These are phyloP conservation scores for Chlorella sp. DNA, from an alignment of 139 green algal genomes.

Conservation along the genomic window DNA sequence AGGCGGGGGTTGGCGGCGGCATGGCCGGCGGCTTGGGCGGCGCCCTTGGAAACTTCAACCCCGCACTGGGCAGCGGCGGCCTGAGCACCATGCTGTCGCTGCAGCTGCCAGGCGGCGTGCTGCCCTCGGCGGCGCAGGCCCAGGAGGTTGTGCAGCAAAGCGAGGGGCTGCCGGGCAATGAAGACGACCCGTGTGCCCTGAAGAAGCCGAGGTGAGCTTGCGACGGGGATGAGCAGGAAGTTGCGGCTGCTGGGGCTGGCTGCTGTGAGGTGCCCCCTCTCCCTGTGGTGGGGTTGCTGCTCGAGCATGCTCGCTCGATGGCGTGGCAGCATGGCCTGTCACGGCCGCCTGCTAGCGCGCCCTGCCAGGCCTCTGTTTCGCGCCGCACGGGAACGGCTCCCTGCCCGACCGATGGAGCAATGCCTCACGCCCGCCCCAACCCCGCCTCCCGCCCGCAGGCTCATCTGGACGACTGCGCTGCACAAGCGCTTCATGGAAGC, in stretches of 20 bases:
- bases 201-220: slow-evolving; percentile 19
- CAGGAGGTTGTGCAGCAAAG: slow-evolving; percentile 26
- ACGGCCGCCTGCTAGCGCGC: not conserved
- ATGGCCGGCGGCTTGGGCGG: no score
- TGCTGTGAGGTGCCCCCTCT: no score
- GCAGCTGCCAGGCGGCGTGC: not conserved
- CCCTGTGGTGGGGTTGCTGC: no score
- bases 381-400: no score
- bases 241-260: no score
- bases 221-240: no score
- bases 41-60: no score
- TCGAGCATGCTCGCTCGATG: not conserved
- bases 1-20: no score
- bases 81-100: not conserved
- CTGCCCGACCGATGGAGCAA: not conserved
- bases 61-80: not conserved
- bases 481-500: slow-evolving; percentile 89
- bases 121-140: not conserved
- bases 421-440: not conserved
- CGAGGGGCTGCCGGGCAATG: not conserved
- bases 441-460: not conserved
- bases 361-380: not conserved
- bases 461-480: slow-evolving; percentile 94
- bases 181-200: slow-evolving; percentile 22
- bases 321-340: not conserved